These are phyloP conservation scores for Phytophthora vignae DNA, from an alignment of 352 stramenopile species.

Conservation along the genomic window DNA sequence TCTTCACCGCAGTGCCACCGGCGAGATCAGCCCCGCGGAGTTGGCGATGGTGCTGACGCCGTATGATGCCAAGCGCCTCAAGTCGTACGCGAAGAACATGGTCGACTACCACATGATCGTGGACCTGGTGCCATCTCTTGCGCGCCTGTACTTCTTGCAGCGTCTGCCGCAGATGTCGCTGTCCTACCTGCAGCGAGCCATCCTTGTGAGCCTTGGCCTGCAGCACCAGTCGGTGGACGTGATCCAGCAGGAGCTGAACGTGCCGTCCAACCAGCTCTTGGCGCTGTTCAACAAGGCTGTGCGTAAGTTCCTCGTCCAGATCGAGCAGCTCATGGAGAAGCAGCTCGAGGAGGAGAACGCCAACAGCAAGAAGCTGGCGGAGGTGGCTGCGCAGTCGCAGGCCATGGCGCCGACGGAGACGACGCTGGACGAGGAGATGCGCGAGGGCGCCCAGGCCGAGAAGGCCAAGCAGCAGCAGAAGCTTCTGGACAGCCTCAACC, in stretches of 20 bases:
- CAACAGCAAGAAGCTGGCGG: constrained; percentile 61
- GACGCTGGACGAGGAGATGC: constrained; percentile 83
- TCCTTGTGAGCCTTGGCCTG: constrained; percentile 96
- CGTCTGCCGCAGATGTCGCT: constrained; percentile 93
- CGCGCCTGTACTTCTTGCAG: constrained; percentile 96
- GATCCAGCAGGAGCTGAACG: constrained; percentile 93
- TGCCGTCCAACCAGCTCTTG: constrained; percentile 96
- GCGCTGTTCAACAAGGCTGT: constrained; percentile 99
- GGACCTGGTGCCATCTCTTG: constrained; percentile 96
- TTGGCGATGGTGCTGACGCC: constrained; percentile 94
- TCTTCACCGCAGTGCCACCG: constrained; percentile 69
- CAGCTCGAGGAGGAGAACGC: constrained; percentile 84
- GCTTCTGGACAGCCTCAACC: constrained; percentile 88
- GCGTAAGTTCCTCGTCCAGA: constrained; percentile 87
- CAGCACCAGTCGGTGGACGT: constrained; percentile 95
- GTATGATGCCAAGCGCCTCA: constrained; percentile 98
- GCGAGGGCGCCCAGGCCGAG: constrained; percentile 77
- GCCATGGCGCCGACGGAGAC: constrained; percentile 85
- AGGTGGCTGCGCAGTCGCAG: constrained; percentile 66
- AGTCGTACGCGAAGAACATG: constrained; percentile 98
- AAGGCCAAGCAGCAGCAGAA: constrained; percentile 86
- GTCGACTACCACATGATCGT: constrained; percentile 99
- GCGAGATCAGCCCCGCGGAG: constrained; percentile 87
- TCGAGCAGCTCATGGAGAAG: constrained; percentile 84
- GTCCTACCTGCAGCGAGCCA: constrained; percentile 96